Conservation (phyloP, 164 flowering plant species). For the Houttuynia cordata region DNA sequence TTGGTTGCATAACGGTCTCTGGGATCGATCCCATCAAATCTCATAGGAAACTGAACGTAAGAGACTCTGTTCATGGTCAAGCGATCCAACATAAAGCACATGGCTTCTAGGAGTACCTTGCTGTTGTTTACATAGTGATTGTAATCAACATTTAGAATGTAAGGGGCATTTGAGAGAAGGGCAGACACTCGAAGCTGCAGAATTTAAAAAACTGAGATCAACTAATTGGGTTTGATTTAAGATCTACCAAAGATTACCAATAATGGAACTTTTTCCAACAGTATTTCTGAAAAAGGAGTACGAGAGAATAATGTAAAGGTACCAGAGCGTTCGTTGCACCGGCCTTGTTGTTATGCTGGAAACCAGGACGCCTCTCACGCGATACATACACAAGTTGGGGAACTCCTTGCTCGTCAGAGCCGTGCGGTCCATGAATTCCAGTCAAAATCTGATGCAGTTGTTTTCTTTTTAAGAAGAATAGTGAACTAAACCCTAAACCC, state of each 20-base stretch:
- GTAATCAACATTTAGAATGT: constrained; percentile 14
- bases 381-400: constrained; percentile 11
- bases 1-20: constrained; percentile 9
- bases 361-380: constrained; percentile 11
- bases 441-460: constrained; percentile 6
- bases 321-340: constrained; percentile 19
- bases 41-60: constrained; percentile 15
- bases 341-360: constrained; percentile 11
- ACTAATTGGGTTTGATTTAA: no score
- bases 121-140: constrained; percentile 15
- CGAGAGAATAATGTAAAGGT: constrained; percentile 2
- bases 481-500: no score
- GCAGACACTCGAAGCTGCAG: constrained; percentile 16
- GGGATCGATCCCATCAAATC: constrained; percentile 14
- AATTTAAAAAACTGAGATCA: background rate
- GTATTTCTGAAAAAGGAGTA: no score
- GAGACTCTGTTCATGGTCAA: constrained; percentile 3
- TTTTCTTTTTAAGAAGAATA: background rate
- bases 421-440: constrained; percentile 4
- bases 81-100: constrained; percentile 19
- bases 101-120: constrained; percentile 14
- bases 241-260: no score
- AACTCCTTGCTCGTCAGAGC: constrained; percentile 5
- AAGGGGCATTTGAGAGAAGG: constrained; percentile 12
- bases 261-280: no score